Percentiles rank a stretch among this genome's conserved stretches.
phyloP scores from a whole-genome alignment of 495 filamentous ascomycete species.

The Neurospora cerealis region DNA sequence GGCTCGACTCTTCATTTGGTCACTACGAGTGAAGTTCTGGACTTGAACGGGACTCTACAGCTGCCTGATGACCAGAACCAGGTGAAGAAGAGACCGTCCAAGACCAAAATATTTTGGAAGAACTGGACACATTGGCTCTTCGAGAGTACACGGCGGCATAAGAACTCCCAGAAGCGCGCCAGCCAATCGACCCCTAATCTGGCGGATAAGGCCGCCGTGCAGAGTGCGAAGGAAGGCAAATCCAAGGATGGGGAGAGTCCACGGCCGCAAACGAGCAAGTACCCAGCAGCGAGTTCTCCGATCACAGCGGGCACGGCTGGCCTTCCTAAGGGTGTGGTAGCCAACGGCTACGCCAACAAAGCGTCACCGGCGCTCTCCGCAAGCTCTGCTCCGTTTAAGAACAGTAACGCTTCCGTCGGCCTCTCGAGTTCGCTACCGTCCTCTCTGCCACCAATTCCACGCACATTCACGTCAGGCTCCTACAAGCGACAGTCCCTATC shows the following conservation, averaged over 20 bases:
- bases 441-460: slow-evolving; percentile 25
- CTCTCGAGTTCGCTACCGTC: slow-evolving; percentile 28
- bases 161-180: slow-evolving; percentile 30
- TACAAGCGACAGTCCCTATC: slow-evolving; percentile 79
- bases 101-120: slow-evolving; percentile 59
- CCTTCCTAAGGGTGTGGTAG: slow-evolving; percentile 26
- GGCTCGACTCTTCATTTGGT: slow-evolving; percentile 76
- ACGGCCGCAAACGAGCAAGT: slow-evolving; percentile 45
- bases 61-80: slow-evolving; percentile 25
- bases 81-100: slow-evolving; percentile 36
- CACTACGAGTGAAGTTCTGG: slow-evolving; percentile 43
- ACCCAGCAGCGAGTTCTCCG: slow-evolving; percentile 20
- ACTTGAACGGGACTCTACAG: slow-evolving; percentile 14
- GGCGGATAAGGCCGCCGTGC: slow-evolving; percentile 22
- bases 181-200: slow-evolving; percentile 48
- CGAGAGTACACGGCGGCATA: slow-evolving; percentile 36
- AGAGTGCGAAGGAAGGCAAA: slow-evolving; percentile 33
- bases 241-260: slow-evolving; percentile 35
- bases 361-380: not conserved
- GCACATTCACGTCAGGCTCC: slow-evolving; percentile 40
- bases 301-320: slow-evolving; percentile 15
- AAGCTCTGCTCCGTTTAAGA: not conserved
- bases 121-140: slow-evolving; percentile 46
- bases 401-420: slow-evolving; percentile 10
- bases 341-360: slow-evolving; percentile 24